A percentile compares a stretch with the other conserved stretches of the same genome.
Evolutionary conservation across 2,329 filamentous ascomycete species (phyloP).

Genomic region (Falciphora oryzae): DNA sequence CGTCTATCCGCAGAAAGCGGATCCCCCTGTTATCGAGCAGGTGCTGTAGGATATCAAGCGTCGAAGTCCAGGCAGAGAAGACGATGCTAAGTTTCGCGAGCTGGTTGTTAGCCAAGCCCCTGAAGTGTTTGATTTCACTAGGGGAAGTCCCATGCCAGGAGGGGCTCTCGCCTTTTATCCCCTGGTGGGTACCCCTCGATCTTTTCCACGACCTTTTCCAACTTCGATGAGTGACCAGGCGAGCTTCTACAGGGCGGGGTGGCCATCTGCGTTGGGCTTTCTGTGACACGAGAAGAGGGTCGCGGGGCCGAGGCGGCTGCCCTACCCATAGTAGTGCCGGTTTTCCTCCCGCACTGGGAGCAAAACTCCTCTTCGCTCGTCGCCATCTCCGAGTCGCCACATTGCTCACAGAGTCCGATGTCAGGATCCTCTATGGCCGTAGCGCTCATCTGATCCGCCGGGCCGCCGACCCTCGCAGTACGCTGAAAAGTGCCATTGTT

Average conservation of each 20-base stretch:
- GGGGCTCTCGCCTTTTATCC: conserved; percentile 15
- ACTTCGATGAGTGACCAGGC: conserved; percentile 27
- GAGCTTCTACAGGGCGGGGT: too few species aligned
- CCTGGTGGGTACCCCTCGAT: conserved; percentile 20
- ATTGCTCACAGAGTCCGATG: conserved; percentile 12
- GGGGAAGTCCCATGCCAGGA: too few species aligned
- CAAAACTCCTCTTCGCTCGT: conserved; percentile 22
- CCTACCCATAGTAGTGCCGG: conserved; percentile 7
- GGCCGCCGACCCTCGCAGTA: conserved; percentile 33
- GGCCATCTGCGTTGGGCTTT: conserved; percentile 8
- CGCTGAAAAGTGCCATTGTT: conserved; percentile 42
- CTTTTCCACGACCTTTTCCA: conserved; percentile 25
- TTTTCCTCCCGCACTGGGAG: conserved; percentile 25
- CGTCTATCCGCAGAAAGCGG: conserved; percentile 36
- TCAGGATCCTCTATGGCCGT: background rate
- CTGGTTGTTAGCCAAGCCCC: too few species aligned
- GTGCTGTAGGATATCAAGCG: conserved; percentile 29
- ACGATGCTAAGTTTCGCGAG: conserved; percentile 29
- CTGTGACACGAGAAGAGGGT: conserved; percentile 17
- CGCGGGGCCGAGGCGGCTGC: too few species aligned
- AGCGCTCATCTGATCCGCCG: too few species aligned
- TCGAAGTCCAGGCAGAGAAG: conserved; percentile 41
- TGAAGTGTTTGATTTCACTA: too few species aligned
- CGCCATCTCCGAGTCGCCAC: conserved; percentile 15
- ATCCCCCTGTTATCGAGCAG: conserved; percentile 25